Conservation (phyloP, 495 filamentous ascomycete species). For the Parmelia sp. region DNA sequence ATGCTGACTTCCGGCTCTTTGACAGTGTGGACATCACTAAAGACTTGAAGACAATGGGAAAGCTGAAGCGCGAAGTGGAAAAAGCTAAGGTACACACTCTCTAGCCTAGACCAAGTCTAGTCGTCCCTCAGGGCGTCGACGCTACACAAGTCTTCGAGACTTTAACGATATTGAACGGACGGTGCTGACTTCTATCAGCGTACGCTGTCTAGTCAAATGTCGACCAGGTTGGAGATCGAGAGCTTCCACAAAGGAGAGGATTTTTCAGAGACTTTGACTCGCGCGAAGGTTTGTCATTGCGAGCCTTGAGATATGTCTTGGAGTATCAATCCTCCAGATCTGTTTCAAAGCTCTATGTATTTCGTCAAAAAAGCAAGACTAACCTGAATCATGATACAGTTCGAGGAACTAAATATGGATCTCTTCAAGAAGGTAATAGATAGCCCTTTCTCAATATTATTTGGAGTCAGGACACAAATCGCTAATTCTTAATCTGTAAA, state of each 20-base stretch:
- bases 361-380: too few relatives aligned
- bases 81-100: conserved; percentile 65
- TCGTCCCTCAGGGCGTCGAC: background rate
- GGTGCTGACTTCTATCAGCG: conserved; percentile 40
- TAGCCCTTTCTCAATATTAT: too few relatives aligned
- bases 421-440: too few relatives aligned
- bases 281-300: too few relatives aligned
- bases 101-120: background rate
- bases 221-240: conserved; percentile 96
- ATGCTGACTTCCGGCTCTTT: background rate
- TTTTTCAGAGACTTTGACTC: conserved; percentile 96
- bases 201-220: conserved; percentile 97
- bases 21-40: conserved; percentile 55
- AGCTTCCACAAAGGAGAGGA: conserved; percentile 95
- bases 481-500: too few relatives aligned
- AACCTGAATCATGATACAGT: too few relatives aligned
- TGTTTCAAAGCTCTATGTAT: too few relatives aligned
- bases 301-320: too few relatives aligned
- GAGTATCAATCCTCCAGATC: too few relatives aligned
- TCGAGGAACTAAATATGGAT: conserved; percentile 97
- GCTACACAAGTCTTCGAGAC: background rate
- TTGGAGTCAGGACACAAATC: too few relatives aligned
- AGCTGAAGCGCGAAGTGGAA: conserved; percentile 99
- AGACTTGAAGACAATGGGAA: conserved; percentile 98
- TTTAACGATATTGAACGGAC: background rate